phyloP scores from a whole-genome alignment of 352 stramenopile genomes.

The Phytophthora litchii region DNA sequence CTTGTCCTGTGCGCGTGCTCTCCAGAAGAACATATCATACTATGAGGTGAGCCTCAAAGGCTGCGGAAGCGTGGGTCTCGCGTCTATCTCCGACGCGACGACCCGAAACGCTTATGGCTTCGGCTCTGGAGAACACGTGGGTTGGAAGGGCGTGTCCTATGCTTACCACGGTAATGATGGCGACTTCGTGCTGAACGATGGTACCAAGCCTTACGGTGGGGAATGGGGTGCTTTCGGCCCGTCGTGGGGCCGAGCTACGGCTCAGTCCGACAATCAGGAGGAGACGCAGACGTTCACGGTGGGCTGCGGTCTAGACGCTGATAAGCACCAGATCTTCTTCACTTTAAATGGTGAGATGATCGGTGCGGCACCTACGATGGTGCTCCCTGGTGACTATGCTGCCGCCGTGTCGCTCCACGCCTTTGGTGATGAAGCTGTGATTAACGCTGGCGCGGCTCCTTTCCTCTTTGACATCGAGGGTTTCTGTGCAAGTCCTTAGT shows the following conservation, averaged over 20 bases:
- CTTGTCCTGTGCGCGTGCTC: conserved; percentile 59
- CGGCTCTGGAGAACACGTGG: conserved; percentile 80
- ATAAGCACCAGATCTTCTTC: conserved; percentile 72
- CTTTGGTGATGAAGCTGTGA: conserved; percentile 68
- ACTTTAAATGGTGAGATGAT: conserved; percentile 79
- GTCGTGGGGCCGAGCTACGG: conserved; percentile 55
- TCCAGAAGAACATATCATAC: conserved; percentile 68
- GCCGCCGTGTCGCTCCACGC: conserved; percentile 80
- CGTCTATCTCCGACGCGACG: conserved; percentile 56
- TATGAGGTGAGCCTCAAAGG: conserved; percentile 80
- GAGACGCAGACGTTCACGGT: conserved; percentile 46
- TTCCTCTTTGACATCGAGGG: conserved; percentile 86
- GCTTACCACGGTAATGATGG: conserved; percentile 89
- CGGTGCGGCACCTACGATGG: conserved; percentile 43
- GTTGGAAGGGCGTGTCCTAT: conserved; percentile 82
- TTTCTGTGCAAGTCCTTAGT: conserved; percentile 89
- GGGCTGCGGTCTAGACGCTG: conserved; percentile 76
- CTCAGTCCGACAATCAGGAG: conserved; percentile 28
- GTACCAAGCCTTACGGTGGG: conserved; percentile 65
- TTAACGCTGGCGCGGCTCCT: conserved; percentile 75
- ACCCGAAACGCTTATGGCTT: conserved; percentile 78
- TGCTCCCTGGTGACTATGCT: conserved; percentile 69
- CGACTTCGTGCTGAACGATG: conserved; percentile 86
- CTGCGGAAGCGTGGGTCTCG: conserved; percentile 81
- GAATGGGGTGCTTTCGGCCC: conserved; percentile 75